These are phyloP conservation scores for Backusella sp. DNA, from an alignment of 192 early-diverging fungal species.

Conservation along the genomic window DNA sequence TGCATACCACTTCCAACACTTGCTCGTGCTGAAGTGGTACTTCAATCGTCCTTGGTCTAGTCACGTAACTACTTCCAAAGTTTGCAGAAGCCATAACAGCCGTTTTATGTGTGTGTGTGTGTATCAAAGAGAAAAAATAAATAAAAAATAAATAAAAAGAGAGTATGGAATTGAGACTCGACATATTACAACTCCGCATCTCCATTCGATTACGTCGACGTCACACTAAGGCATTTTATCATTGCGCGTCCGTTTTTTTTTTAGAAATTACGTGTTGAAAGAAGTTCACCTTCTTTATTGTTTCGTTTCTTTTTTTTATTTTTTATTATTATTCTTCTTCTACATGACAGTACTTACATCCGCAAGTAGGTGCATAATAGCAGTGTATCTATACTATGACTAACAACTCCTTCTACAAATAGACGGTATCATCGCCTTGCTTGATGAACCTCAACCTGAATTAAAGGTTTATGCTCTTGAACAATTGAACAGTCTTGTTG, in stretches of 20 bases:
- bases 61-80: slow-evolving; percentile 20
- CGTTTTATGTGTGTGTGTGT: not conserved
- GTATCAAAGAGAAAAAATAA: not conserved
- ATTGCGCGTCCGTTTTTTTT: slow-evolving; percentile 8
- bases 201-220: not conserved
- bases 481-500: slow-evolving; percentile 86
- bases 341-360: slow-evolving; percentile 27
- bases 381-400: not conserved
- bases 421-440: slow-evolving; percentile 91
- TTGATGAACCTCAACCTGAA: slow-evolving; percentile 90
- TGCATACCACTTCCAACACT: slow-evolving; percentile 38
- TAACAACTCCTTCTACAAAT: not conserved
- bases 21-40: slow-evolving; percentile 43
- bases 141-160: slow-evolving; percentile 3
- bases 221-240: not conserved
- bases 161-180: not conserved
- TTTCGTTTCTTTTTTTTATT: not conserved
- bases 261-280: slow-evolving; percentile 1
- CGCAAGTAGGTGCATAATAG: slow-evolving; percentile 24
- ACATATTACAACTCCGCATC: not conserved
- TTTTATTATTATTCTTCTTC: not conserved
- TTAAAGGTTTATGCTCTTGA: slow-evolving; percentile 92
- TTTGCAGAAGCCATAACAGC: slow-evolving; percentile 13
- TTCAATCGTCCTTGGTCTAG: slow-evolving; percentile 38
- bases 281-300: slow-evolving; percentile 1